Evolutionary conservation across 2,329 filamentous ascomycete genomes (phyloP), one percentile per base, ranked within the genome.

Genomic region (Xylariaceae sp.): DNA sequence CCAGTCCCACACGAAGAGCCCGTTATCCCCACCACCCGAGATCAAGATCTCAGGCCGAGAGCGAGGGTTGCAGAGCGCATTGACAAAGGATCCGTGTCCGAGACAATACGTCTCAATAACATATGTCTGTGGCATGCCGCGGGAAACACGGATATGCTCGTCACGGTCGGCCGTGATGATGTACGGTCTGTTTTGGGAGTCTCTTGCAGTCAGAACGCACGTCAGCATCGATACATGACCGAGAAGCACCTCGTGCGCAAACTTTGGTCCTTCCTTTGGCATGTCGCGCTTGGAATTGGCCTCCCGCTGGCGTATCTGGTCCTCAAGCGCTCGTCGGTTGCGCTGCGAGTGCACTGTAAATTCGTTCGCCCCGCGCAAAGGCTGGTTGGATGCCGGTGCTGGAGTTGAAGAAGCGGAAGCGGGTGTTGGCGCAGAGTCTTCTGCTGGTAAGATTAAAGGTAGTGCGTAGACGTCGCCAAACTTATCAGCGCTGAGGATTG

Each of bases 141-240:
- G 84, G 45, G 91, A 96, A 17, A 97, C 81, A 33, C 95, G 89
- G 68, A 99, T 94, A 74, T 99, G 95, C 58, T 86, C 79, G 69
- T 85, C 83, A 11, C 83, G 78, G 61, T 86, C 80, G 5, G 76
- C 78, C 0, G 84, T 85, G 64, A 87, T 63, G 69, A 86, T 82
- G 64, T 84, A 85, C 14, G 73, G 73, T 24, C 73, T 71, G 21
- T 65, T 73, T 58, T 65, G 76, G 61, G 63, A 79, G 71, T 69
- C 57, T 4, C 19, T 77, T 5, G 80, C 81, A 37, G 86, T 79
- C 2, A 79, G 74, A 48, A 97, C 73, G 68, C 91, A 88, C 1
- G 93, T 97, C 46, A 99, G 84, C 85, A 98, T 90, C 1, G 94
- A 97, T 12, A 99, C 95, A 75, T 99, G 95, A 11, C 95, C 95